These are phyloP conservation scores for Tephrocybe sp. DNA, from an alignment of 768 basidiomycete genomes.

Conservation along the genomic window DNA sequence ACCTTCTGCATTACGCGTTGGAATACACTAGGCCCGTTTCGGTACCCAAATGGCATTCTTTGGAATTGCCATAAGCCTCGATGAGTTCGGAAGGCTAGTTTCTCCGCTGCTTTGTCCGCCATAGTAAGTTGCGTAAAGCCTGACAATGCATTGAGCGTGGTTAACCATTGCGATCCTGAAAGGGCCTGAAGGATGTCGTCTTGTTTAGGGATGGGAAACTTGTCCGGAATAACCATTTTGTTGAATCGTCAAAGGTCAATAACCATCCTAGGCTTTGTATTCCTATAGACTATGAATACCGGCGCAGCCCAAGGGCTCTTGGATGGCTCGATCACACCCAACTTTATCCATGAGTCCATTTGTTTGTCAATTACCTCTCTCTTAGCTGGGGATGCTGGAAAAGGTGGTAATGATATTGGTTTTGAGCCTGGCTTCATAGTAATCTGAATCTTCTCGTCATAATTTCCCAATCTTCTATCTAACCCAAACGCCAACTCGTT, in stretches of 20 bases:
- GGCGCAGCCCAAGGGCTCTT: slow-evolving; percentile 35
- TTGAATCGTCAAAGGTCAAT: slow-evolving; percentile 30
- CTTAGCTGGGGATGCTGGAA: slow-evolving; percentile 24
- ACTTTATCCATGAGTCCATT: slow-evolving; percentile 28
- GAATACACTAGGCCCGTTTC: neutral
- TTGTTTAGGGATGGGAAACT: slow-evolving; percentile 1
- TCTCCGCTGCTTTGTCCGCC: neutral
- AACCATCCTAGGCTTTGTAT: slow-evolving; percentile 33
- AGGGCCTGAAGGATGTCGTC: no score
- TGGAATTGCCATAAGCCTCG: neutral
- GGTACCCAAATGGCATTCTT: neutral
- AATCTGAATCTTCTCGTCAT: slow-evolving; percentile 23
- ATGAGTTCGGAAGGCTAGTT: neutral
- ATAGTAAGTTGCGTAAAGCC: no score
- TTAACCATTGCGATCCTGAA: no score
- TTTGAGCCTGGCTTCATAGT: slow-evolving; percentile 19
- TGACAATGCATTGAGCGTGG: neutral
- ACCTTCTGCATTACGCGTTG: slow-evolving; percentile 1
- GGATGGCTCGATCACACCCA: slow-evolving; percentile 38
- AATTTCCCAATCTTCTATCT: slow-evolving; percentile 4
- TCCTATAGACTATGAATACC: no score
- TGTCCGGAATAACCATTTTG: slow-evolving; percentile 3
- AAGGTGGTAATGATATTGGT: slow-evolving; percentile 27
- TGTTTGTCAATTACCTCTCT: slow-evolving; percentile 27
- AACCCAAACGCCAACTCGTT: no score